These are phyloP conservation scores for Emericellopsis atlantica DNA, from an alignment of 2,329 filamentous ascomycete genomes.

Conservation along the genomic window DNA sequence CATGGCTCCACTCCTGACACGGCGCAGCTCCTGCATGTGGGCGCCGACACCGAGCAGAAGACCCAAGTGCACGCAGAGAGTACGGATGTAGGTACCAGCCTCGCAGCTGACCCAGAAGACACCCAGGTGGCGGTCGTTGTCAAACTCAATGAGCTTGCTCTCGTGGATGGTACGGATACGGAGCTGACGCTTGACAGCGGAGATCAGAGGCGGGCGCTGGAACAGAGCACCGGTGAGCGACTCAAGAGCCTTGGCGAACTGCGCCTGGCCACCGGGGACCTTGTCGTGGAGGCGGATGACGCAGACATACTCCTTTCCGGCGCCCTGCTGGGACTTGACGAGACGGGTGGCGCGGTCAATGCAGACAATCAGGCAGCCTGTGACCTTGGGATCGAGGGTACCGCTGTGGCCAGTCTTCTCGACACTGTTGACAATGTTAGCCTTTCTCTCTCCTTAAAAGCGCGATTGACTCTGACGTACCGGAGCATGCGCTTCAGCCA, in stretches of 20 bases:
- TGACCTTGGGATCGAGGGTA: slow-evolving; percentile 97
- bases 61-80: slow-evolving; percentile 88
- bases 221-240: slow-evolving; percentile 93
- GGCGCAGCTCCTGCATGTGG: slow-evolving; percentile 95
- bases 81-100: slow-evolving; percentile 95
- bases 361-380: slow-evolving; percentile 86
- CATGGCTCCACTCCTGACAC: slow-evolving; percentile 91
- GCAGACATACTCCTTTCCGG: slow-evolving; percentile 97
- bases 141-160: slow-evolving; percentile 93
- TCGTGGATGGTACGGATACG: slow-evolving; percentile 97
- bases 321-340: slow-evolving; percentile 97
- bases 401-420: slow-evolving; percentile 98
- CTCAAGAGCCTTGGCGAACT: slow-evolving; percentile 88
- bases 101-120: slow-evolving; percentile 99
- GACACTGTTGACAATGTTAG: slow-evolving; percentile 12
- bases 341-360: slow-evolving; percentile 94
- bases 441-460: no score
- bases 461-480: slow-evolving; percentile 29
- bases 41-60: slow-evolving; percentile 68
- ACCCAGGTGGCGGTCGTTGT: slow-evolving; percentile 93
- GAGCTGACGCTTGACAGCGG: slow-evolving; percentile 95
- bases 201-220: slow-evolving; percentile 84
- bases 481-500: slow-evolving; percentile 97
- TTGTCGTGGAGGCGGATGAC: slow-evolving; percentile 94
- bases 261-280: slow-evolving; percentile 81